Percentiles rank a stretch among this genome's conserved stretches.
Evolutionary conservation across 345 rosid genomes (phyloP).

Genomic region (Melaleuca quinquenervia): DNA sequence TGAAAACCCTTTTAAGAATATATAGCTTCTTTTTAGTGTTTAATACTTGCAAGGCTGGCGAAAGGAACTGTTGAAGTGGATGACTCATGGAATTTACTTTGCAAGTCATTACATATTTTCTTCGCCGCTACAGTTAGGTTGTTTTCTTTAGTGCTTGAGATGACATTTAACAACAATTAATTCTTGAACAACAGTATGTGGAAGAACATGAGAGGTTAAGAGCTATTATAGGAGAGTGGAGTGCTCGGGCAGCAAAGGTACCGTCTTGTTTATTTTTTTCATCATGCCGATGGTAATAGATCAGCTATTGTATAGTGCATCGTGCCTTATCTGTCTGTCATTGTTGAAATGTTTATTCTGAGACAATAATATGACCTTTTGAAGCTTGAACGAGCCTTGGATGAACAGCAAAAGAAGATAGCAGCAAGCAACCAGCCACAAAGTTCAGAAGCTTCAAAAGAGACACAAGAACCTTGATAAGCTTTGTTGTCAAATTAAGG

Average conservation of each 20-base stretch:
- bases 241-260: constrained; percentile 89
- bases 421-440: constrained; percentile 12
- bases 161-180: neutral
- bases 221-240: constrained; percentile 91
- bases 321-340: neutral
- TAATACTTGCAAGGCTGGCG: neutral
- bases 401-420: constrained; percentile 68
- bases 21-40: neutral
- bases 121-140: neutral
- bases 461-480: constrained; percentile 5
- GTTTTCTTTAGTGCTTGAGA: neutral
- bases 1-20: neutral
- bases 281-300: neutral
- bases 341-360: neutral
- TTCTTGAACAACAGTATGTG: constrained; percentile 40
- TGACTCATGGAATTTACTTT: neutral
- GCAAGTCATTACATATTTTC: neutral
- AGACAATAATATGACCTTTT: neutral
- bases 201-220: constrained; percentile 93
- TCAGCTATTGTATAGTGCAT: neutral
- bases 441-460: constrained; percentile 14
- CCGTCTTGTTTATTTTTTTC: neutral
- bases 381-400: constrained; percentile 89
- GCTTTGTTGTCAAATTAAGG: neutral
- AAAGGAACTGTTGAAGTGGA: neutral